Conservation (phyloP, 2,329 filamentous ascomycete species). For the Xylaria sp. region DNA sequence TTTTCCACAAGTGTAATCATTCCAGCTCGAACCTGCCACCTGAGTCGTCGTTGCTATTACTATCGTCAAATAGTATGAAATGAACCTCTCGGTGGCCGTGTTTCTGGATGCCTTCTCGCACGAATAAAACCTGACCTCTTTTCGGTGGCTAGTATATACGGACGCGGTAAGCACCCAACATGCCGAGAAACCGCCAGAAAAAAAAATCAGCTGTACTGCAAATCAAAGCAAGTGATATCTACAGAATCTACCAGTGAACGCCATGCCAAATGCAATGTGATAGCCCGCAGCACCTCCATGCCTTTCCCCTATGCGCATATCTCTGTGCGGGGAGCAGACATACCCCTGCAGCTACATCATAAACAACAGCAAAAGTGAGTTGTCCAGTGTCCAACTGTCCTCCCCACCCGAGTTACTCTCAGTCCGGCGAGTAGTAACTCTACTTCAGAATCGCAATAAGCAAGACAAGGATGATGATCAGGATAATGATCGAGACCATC, state of each 20-base stretch:
- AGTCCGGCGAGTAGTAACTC: not conserved
- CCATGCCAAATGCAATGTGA: constrained; percentile 26
- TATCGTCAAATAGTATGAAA: constrained; percentile 1
- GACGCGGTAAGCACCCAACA: constrained; percentile 10
- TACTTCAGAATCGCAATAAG: constrained; percentile 78
- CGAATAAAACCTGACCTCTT: constrained; percentile 8
- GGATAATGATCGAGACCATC: constrained; percentile 71
- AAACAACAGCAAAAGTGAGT: not conserved
- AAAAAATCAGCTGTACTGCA: constrained; percentile 13
- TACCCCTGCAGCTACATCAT: not conserved
- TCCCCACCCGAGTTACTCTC: not conserved
- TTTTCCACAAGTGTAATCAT: constrained; percentile 2
- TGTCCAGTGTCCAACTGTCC: not conserved
- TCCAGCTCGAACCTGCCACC: constrained; percentile 4
- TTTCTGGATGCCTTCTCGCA: constrained; percentile 1
- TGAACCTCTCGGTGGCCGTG: not conserved
- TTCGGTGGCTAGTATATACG: constrained; percentile 10
- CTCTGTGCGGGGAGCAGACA: not conserved
- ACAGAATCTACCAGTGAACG: constrained; percentile 23
- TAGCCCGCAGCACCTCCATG: not conserved
- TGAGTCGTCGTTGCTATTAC: not conserved
- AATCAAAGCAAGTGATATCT: constrained; percentile 12
- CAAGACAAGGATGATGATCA: constrained; percentile 78
- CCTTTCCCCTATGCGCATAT: constrained; percentile 2
- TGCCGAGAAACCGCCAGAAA: constrained; percentile 1